Percentiles rank a stretch among this genome's conserved stretches.
Evolutionary conservation across 2,329 filamentous ascomycete genomes (phyloP).

Genomic region (Tolypocladium guangdongense): DNA sequence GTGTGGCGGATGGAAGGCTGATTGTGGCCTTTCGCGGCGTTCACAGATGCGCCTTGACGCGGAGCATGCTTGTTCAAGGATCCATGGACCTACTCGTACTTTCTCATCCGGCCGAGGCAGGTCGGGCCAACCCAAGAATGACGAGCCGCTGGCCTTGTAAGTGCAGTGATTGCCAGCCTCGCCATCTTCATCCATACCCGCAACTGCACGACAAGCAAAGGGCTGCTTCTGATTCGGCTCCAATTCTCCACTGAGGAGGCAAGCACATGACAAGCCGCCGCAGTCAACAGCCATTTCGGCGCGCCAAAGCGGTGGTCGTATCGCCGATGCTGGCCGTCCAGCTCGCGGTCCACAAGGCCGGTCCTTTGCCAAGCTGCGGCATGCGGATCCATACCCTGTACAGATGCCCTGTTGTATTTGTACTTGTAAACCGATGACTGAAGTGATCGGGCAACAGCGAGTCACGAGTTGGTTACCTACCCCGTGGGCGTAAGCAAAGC

Average conservation of each 20-base stretch:
- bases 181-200: too few species aligned
- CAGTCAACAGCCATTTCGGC: neutral
- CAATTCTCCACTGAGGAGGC: neutral
- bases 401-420: neutral
- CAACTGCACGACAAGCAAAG: too few species aligned
- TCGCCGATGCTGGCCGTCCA: neutral
- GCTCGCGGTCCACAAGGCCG: neutral
- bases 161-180: too few species aligned
- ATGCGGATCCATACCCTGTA: neutral
- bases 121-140: neutral
- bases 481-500: too few species aligned
- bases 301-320: neutral
- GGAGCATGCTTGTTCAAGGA: neutral
- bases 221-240: neutral
- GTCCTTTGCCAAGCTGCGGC: neutral
- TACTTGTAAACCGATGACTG: neutral
- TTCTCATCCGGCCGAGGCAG: neutral
- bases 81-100: neutral
- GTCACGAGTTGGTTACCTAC: neutral
- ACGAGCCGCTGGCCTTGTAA: too few species aligned
- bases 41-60: neutral
- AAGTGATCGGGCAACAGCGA: neutral
- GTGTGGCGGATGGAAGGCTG: neutral
- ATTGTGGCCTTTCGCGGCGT: neutral
- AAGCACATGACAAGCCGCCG: neutral